These are phyloP conservation scores for Mycosphaerella arachidis DNA, from an alignment of 2,329 filamentous ascomycete species.

Conservation along the genomic window DNA sequence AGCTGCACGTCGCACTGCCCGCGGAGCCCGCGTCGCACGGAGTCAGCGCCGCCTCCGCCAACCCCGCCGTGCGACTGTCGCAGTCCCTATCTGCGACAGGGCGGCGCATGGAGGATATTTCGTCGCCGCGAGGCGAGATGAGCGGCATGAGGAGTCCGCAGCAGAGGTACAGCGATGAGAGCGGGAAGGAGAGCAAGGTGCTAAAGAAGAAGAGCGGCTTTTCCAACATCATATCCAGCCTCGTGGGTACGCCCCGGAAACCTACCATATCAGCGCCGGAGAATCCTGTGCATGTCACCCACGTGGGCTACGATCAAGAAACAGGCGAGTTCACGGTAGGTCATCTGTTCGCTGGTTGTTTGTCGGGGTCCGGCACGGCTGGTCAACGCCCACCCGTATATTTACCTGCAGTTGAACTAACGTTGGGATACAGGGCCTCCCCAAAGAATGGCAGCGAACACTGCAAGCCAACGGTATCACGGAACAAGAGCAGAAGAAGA, in stretches of 20 bases:
- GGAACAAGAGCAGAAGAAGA: constrained; percentile 90
- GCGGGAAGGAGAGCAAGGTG: constrained; percentile 60
- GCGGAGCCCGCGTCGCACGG: constrained; percentile 13
- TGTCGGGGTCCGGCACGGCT: background rate
- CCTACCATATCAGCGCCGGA: constrained; percentile 96
- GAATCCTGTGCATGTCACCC: constrained; percentile 95
- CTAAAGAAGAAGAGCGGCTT: constrained; percentile 80
- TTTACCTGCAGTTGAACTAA: background rate
- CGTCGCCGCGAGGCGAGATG: constrained; percentile 40
- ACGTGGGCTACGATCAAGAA: constrained; percentile 93
- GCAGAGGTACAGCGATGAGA: constrained; percentile 75
- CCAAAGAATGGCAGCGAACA: constrained; percentile 95
- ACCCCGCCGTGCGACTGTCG: constrained; percentile 36
- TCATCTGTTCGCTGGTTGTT: constrained; percentile 23
- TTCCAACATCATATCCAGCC: constrained; percentile 78
- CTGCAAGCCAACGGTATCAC: constrained; percentile 94
- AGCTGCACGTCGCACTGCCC: constrained; percentile 3
- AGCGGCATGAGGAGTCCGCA: constrained; percentile 52
- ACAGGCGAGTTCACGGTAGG: constrained; percentile 93
- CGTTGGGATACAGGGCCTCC: constrained; percentile 59
- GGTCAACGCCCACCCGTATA: background rate
- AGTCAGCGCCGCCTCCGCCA: constrained; percentile 17
- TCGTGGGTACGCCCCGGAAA: constrained; percentile 79
- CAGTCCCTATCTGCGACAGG: constrained; percentile 41
- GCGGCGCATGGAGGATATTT: constrained; percentile 48